These are phyloP conservation scores for Aspergillus texensis DNA, from an alignment of 2,329 filamentous ascomycete genomes.

Conservation along the genomic window DNA sequence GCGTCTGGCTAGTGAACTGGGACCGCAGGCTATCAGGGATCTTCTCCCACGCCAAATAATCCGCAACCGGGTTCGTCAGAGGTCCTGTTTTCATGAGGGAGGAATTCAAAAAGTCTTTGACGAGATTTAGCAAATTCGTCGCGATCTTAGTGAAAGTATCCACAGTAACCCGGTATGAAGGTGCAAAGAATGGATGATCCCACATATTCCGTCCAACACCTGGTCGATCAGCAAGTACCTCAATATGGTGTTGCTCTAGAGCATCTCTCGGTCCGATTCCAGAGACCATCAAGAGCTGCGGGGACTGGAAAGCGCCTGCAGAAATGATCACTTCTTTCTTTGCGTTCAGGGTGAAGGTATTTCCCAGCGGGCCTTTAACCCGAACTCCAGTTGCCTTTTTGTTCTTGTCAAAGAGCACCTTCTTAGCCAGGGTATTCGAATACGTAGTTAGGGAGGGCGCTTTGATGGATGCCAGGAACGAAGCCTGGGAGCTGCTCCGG, in stretches of 20 bases:
- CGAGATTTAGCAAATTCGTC: neutral
- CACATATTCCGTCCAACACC: conserved; percentile 43
- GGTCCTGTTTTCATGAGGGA: conserved; percentile 21
- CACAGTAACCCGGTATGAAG: conserved; percentile 34
- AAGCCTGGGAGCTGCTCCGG: conserved; percentile 51
- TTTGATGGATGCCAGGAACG: conserved; percentile 30
- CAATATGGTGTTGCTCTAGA: conserved; percentile 18
- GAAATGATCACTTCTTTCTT: conserved; percentile 51
- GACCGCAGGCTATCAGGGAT: conserved; percentile 17
- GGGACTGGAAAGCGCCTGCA: conserved; percentile 54
- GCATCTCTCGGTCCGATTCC: conserved; percentile 45
- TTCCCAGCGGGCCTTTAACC: conserved; percentile 38
- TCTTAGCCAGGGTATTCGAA: conserved; percentile 43
- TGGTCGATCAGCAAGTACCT: conserved; percentile 16
- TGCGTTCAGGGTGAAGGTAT: conserved; percentile 49
- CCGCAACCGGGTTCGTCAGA: conserved; percentile 10
- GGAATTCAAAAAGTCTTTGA: neutral
- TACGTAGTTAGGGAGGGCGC: conserved; percentile 42
- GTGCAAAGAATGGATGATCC: conserved; percentile 41
- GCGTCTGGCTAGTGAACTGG: conserved; percentile 14
- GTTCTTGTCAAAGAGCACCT: conserved; percentile 53
- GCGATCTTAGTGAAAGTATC: conserved; percentile 28
- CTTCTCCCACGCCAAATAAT: conserved; percentile 28
- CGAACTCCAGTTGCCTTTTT: conserved; percentile 48
- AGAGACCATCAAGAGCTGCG: conserved; percentile 54